These are phyloP conservation scores for Sideroxylon spinosum DNA, from an alignment of 179 eudicot genomes.

Conservation along the genomic window DNA sequence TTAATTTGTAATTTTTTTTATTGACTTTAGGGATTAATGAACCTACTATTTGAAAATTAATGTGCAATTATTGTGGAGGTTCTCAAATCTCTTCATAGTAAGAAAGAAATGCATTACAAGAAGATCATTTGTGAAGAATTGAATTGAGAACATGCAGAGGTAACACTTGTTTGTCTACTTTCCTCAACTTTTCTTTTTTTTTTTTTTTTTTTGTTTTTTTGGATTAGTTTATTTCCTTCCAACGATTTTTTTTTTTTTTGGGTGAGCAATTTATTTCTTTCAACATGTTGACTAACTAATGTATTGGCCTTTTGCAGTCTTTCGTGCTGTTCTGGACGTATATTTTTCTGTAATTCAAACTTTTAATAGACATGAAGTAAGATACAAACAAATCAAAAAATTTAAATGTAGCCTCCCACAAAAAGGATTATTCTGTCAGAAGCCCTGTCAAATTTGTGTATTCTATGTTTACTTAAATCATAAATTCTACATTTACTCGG, in stretches of 20 bases:
- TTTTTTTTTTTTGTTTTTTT: too few species aligned
- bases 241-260: too few species aligned
- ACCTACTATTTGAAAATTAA: neutral
- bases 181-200: too few species aligned
- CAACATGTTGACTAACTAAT: slow-evolving; percentile 7
- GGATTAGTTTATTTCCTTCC: too few species aligned
- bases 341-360: slow-evolving; percentile 38
- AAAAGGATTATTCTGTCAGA: neutral
- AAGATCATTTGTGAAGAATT: slow-evolving; percentile 19
- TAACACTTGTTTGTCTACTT: neutral
- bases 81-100: slow-evolving; percentile 5
- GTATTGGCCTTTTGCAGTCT: slow-evolving; percentile 56
- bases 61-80: neutral
- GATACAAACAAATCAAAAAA: neutral
- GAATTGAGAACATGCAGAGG: slow-evolving; percentile 17
- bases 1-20: neutral
- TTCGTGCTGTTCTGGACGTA: slow-evolving; percentile 97
- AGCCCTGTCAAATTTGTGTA: neutral
- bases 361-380: neutral
- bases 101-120: slow-evolving; percentile 13
- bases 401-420: neutral
- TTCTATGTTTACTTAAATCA: neutral
- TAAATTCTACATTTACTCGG: neutral
- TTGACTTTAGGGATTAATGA: neutral
- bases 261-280: too few species aligned